Evolutionary conservation across 1,284 basidiomycete genomes (phyloP), one percentile per base, ranked within the genome.

Genomic region (Ceratobasidium sp.): DNA sequence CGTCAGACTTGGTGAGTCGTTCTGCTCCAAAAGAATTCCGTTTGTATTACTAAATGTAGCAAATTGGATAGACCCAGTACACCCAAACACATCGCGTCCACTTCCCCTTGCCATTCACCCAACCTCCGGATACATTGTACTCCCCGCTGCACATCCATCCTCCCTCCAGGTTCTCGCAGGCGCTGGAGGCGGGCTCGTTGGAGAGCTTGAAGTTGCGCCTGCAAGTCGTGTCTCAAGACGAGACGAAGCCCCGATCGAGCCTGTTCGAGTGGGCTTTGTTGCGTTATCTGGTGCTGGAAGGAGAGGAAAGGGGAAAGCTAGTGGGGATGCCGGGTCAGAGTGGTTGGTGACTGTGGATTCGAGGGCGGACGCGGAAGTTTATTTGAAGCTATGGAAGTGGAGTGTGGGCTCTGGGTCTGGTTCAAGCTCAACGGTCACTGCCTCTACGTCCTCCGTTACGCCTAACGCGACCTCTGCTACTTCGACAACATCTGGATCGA

Each of bases 281-380:
- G 88, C 86, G 1, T 85, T 96, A 69, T 92, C 91, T 1, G 81
- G 85, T 6, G 35, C 35, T 38, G 73, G 75, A 9, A 76, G 76
- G 28, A 76, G 78, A 49, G 78, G 78, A 44, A 35, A 73, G 75
- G 58, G 78, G 2, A 71, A 71, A 58, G 43, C 5, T 11, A 58
- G 2, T 26, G 30, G 8, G 16, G 61, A 50, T 44, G 35, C 35
- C 11, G 44, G 23, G 26, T 2, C 23, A 5, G 47, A 38, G 16
- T 98, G 97, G 96, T 91, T 99, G 90, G 95, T 95, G 0, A 98
- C 97, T 0, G 82, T 96, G 46, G 97, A 99, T 81, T 83, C 83
- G 41, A 88, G 96, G 73, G 86, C 89, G 74, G 89, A 87, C 16
- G 81, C 84, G 11, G 93, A 96, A 78, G 85, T 91, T 26, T 91